phyloP scores from a whole-genome alignment of 2,329 filamentous ascomycete species.

The Aspergillus intermedius region DNA sequence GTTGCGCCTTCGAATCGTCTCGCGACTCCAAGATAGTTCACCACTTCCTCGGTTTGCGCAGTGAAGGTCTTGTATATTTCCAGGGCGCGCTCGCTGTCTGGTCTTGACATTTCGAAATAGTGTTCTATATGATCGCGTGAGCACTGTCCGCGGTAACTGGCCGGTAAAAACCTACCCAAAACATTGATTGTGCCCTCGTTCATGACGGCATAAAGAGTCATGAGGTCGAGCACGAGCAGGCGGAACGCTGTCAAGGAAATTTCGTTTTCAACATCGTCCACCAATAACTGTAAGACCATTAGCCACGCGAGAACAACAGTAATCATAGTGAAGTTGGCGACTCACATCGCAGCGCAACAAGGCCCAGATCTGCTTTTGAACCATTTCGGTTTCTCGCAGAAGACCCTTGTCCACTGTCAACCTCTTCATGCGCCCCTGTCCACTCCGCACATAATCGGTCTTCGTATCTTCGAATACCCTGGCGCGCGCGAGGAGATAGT shows the following conservation, averaged over 20 bases:
- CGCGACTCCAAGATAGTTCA: constrained; percentile 80
- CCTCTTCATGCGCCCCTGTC: constrained; percentile 75
- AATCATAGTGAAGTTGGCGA: constrained; percentile 12
- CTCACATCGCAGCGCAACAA: constrained; percentile 84
- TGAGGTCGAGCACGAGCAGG: constrained; percentile 78
- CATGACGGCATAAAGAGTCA: constrained; percentile 87
- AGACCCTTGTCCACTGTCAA: constrained; percentile 87
- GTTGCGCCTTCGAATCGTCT: constrained; percentile 89
- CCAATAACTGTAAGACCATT: constrained; percentile 58
- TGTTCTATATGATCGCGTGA: constrained; percentile 54
- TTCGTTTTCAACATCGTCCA: constrained; percentile 87
- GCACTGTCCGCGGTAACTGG: background rate
- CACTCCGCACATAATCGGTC: constrained; percentile 80
- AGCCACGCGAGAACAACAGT: constrained; percentile 2
- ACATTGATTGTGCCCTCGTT: constrained; percentile 98
- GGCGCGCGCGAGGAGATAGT: constrained; percentile 77
- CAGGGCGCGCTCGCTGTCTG: constrained; percentile 86
- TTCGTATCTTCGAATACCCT: constrained; percentile 77
- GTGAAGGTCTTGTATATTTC: constrained; percentile 89
- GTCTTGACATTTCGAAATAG: constrained; percentile 96
- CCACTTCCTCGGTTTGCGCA: constrained; percentile 84
- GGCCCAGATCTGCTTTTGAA: constrained; percentile 80
- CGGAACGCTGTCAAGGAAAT: constrained; percentile 93
- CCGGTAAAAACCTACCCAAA: constrained; percentile 55
- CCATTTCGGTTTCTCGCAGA: constrained; percentile 80